Evolutionary conservation across 2,329 filamentous ascomycete genomes (phyloP).

Genomic region (Diaporthe citrichinensis): DNA sequence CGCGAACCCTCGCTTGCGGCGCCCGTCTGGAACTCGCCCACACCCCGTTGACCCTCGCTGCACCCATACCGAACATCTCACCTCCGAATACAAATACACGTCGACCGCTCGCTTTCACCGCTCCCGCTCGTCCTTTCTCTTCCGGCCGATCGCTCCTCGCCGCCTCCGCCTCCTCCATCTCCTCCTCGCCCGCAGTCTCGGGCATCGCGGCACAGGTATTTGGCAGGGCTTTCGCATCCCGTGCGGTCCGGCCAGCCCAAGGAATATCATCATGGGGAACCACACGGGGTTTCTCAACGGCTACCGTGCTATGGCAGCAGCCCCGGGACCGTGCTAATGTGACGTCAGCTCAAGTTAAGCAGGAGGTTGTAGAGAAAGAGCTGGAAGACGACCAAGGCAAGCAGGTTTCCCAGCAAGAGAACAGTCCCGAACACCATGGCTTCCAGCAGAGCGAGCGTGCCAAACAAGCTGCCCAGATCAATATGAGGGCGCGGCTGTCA

Average conservation of each 20-base stretch:
- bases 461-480: conserved; percentile 87
- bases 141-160: conserved; percentile 21
- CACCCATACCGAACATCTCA: conserved; percentile 42
- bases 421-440: conserved; percentile 49
- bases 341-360: conserved; percentile 34
- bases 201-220: conserved; percentile 32
- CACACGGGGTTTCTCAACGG: conserved; percentile 47
- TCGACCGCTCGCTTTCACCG: neutral
- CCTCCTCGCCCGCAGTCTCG: conserved; percentile 5
- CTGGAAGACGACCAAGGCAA: conserved; percentile 42
- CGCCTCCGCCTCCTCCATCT: neutral
- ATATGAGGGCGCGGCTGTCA: conserved; percentile 87
- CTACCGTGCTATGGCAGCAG: conserved; percentile 42
- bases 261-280: conserved; percentile 40
- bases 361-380: conserved; percentile 29
- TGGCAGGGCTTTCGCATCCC: conserved; percentile 39
- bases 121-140: conserved; percentile 17
- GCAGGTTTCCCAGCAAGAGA: conserved; percentile 50
- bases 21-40: conserved; percentile 3
- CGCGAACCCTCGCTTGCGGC: conserved; percentile 55
- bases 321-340: conserved; percentile 38
- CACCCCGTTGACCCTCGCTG: neutral
- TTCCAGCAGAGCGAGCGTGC: conserved; percentile 83
- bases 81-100: neutral
- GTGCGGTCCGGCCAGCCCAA: conserved; percentile 39